phyloP scores from a whole-genome alignment of 2,329 filamentous ascomycete genomes.

The Scytalidium sp. region DNA sequence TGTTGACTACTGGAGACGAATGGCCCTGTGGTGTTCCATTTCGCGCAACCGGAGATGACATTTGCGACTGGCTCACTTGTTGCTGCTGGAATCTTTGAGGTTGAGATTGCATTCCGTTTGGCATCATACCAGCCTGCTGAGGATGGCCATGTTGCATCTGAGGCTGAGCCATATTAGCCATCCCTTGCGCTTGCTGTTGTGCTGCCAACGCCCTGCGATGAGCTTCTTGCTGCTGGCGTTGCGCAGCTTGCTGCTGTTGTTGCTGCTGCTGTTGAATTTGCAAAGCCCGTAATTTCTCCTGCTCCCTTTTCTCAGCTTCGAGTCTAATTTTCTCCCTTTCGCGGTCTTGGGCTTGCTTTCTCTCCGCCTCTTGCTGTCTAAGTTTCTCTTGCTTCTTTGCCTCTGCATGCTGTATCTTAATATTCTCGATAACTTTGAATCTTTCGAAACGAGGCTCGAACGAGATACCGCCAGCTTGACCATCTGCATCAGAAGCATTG shows the following conservation, averaged over 20 bases:
- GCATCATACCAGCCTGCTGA: constrained; percentile 37
- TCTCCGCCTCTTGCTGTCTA: constrained; percentile 49
- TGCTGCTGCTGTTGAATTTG: constrained; percentile 26
- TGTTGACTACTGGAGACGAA: constrained; percentile 64
- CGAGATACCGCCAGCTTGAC: constrained; percentile 64
- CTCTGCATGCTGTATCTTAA: constrained; percentile 74
- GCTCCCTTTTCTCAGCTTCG: constrained; percentile 26
- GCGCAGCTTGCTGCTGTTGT: constrained; percentile 18
- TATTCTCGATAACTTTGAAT: constrained; percentile 88
- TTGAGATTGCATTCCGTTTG: constrained; percentile 33
- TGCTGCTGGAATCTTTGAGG: constrained; percentile 38
- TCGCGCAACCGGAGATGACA: constrained; percentile 64
- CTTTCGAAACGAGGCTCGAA: constrained; percentile 86
- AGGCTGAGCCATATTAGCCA: constrained; percentile 25
- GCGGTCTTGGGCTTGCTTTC: constrained; percentile 43
- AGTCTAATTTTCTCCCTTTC: constrained; percentile 41
- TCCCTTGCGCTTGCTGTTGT: constrained; percentile 29
- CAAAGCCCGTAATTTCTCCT: constrained; percentile 27
- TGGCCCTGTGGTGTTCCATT: constrained; percentile 63
- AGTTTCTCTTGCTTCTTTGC: constrained; percentile 74
- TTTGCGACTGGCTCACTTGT: constrained; percentile 56
- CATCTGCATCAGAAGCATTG: constrained; percentile 66
- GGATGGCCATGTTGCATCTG: constrained; percentile 40
- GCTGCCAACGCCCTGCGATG: constrained; percentile 19
- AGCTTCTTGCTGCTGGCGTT: constrained; percentile 26